Evolutionary conservation across 73 alveolate genomes (phyloP).

Genomic region (Symbiodinium natans): DNA sequence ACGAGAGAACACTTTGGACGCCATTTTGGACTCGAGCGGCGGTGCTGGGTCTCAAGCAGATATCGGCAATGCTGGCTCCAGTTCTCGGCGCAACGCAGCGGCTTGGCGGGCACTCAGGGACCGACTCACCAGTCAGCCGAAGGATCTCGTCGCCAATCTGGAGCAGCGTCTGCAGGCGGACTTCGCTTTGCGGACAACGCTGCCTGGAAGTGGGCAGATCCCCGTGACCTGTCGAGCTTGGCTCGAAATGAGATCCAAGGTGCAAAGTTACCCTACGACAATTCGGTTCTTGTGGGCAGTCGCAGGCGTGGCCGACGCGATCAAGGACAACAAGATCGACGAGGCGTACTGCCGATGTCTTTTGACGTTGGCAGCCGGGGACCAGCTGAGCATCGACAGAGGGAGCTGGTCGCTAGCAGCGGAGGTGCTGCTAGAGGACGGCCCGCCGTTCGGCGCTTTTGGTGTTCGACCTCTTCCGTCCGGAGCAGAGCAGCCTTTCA

Average conservation of each 20-base stretch:
- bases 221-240: background rate
- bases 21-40: background rate
- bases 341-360: background rate
- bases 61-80: background rate
- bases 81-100: background rate
- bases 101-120: background rate
- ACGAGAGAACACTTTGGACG: background rate
- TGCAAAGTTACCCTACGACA: background rate
- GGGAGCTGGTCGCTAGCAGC: background rate
- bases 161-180: background rate
- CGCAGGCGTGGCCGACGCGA: background rate
- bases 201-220: background rate
- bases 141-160: background rate
- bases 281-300: background rate
- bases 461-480: background rate
- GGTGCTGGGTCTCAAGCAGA: background rate
- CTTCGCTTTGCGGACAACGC: background rate
- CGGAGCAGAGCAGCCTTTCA: background rate
- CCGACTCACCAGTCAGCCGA: background rate
- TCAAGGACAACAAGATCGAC: background rate
- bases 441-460: background rate
- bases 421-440: background rate
- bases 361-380: background rate
- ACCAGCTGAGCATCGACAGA: constrained; percentile 15
- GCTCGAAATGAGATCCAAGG: background rate